phyloP scores from a whole-genome alignment of 331 rosid genomes.

The Pyracantha coccinea region DNA sequence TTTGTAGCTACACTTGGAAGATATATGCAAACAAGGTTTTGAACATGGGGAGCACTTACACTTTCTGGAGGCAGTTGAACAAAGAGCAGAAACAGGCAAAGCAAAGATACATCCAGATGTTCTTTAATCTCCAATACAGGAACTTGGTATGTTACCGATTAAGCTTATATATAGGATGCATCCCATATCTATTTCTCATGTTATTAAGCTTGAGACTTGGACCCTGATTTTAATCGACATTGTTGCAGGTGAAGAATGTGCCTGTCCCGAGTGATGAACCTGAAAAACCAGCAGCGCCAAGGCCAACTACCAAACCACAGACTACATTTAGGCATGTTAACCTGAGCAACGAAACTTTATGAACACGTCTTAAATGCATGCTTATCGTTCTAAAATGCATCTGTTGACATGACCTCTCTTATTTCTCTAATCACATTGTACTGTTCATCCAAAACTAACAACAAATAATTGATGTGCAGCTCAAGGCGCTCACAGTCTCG shows the following conservation, averaged over 20 bases:
- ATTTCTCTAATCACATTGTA: background rate
- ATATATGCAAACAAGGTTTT: conserved; percentile 75
- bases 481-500: conserved; percentile 49
- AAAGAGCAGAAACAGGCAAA: conserved; percentile 29
- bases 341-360: background rate
- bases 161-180: background rate
- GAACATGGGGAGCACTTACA: conserved; percentile 68
- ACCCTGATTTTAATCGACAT: background rate
- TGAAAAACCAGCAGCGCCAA: conserved; percentile 24
- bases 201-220: background rate
- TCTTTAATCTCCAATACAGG: conserved; percentile 62
- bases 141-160: conserved; percentile 39
- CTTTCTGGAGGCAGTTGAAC: conserved; percentile 61
- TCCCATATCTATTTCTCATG: too few relatives aligned
- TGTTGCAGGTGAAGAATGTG: conserved; percentile 57
- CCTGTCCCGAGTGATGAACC: conserved; percentile 47
- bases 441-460: background rate
- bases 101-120: conserved; percentile 79
- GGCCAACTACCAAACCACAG: conserved; percentile 29
- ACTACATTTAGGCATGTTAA: conserved; percentile 37
- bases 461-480: conserved; percentile 22
- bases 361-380: background rate
- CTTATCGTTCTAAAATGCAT: background rate
- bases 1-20: conserved; percentile 85
- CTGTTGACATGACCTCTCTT: background rate